Base-by-base conservation (phyloP, 306 rosid genomes). In the Pyrus bretschneideri region DNA sequence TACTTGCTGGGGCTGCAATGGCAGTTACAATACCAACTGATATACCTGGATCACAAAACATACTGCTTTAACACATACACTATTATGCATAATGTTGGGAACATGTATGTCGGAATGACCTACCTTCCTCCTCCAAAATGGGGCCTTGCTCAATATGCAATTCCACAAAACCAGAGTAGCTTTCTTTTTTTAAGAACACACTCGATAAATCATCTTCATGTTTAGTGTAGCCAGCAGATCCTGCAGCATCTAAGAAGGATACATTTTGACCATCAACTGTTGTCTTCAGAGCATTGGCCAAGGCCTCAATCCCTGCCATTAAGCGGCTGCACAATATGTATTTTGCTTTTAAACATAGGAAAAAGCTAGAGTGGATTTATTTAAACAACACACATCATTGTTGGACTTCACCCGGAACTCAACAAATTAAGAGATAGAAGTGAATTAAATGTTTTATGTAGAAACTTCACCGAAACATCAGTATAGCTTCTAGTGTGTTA, bases 101-200 rank as follows among this genome's bases (percentile, higher is more conserved):
- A 44, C 70, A 59, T 18, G 58, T 17, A 61, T 10, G 62, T 55
- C 7, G 2, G 29, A 64, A 69, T 76, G 73, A 30, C 59, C 33
- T 71, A 92, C 99, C 96, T 90, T 95, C 97, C 15, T 90, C 92
- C 84, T 95, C 98, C 81, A 95, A 76, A 84, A 87, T 83, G 70
- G 98, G 98, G 17, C 98, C 97, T 81, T 95, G 98, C 81, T 92
- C 98, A 71, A 95, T 95, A 85, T 92, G 97, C 85, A 95, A 82
- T 78, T 95, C 98, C 61, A 95, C 74, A 83, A 95, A 95, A 80
- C 97, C 98, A 67, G 96, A 92, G 87, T 90, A 95, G 45, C 85
- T 77, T 79, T 91, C 98, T 80, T 89, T 92, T 81, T 82, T 82
- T 45, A 92, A 73, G 76, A 89, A 89, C 66, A 92, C 95, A 19